Evolutionary conservation across 306 rosid species (phyloP), one percentile per base, ranked within the genome.

Genomic region (Cucurbita maxima): DNA sequence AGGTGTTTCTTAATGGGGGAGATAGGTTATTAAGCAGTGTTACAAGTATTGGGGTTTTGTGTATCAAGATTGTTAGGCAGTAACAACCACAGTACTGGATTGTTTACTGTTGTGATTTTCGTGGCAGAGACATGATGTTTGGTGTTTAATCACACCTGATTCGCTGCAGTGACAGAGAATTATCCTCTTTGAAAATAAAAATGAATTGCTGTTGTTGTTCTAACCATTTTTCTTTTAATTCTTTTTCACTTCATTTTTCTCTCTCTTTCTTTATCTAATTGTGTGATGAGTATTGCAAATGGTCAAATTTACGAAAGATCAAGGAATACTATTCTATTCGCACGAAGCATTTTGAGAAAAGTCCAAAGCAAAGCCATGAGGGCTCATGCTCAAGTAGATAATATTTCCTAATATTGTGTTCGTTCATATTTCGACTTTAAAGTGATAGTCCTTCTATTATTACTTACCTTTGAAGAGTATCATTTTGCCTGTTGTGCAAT

Each of bases 91-190:
- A 60, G 54, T 41, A 62, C 30, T 36, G 37, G 47, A 5, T 58
- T 41, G 72, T 44, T 66, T 44, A 66, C 72, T 66, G 72, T 66
- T 66, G 54, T 66, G 72, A 66, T 66, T 43, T 62, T 44, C 45
- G 72, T 66, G 72, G 72, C 72, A 66, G 72, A 41, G 72, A 66
- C 5, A 44, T 66, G 72, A 66, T 66, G 72, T 66, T 66, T 44
- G 37, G 38, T 60, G 13, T 59, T 59, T 60, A 34, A 36, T 13
- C 45, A 5, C 57, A 58, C 13, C 68, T 60, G 68, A 30, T 34
- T 43, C 3, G 11, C 44, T 40, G 18, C 54, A 50, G 6, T 16
- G 51, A 63, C 8, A n/a, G 13, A 9, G 12, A 63, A 15, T 61
- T 56, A 56, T 56, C 4, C 14, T 50, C 5, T 5, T 1, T 44